A percentile compares a stretch with the other conserved stretches of the same genome.
Evolutionary conservation across 495 filamentous ascomycete species (phyloP).

Genomic region (Neurospora africana): DNA sequence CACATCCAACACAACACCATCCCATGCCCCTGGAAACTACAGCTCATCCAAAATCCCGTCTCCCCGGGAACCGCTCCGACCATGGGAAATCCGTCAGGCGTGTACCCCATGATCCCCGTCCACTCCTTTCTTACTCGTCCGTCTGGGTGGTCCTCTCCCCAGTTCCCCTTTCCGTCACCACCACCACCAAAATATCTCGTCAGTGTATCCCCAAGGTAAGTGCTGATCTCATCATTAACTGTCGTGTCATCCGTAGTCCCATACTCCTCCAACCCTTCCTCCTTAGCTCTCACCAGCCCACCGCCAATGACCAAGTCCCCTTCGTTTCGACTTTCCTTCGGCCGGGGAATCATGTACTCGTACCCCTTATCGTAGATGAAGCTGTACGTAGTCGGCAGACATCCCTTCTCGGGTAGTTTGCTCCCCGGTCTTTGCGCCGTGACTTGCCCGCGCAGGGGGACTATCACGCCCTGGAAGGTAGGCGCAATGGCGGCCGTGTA

Average conservation of each 20-base stretch:
- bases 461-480: conserved; percentile 46
- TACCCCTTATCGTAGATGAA: conserved; percentile 51
- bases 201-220: conserved; percentile 37
- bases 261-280: conserved; percentile 37
- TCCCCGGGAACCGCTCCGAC: conserved; percentile 38
- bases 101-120: conserved; percentile 55
- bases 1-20: conserved; percentile 50
- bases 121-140: conserved; percentile 49
- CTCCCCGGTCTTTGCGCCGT: conserved; percentile 48
- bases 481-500: conserved; percentile 52
- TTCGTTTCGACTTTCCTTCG: conserved; percentile 28
- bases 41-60: conserved; percentile 39
- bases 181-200: conserved; percentile 45
- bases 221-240: conserved; percentile 42
- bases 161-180: conserved; percentile 16
- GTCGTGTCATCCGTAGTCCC: conserved; percentile 49
- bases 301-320: conserved; percentile 65
- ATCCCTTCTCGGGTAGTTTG: conserved; percentile 29
- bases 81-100: conserved; percentile 45
- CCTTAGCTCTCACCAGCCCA: conserved; percentile 40
- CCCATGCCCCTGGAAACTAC: conserved; percentile 49
- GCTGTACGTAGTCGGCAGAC: conserved; percentile 45
- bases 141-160: conserved; percentile 47
- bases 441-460: conserved; percentile 60
- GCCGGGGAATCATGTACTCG: conserved; percentile 58